Conservation (phyloP, 2,329 filamentous ascomycete species). For the Mycosphaerelloides madeirae region DNA sequence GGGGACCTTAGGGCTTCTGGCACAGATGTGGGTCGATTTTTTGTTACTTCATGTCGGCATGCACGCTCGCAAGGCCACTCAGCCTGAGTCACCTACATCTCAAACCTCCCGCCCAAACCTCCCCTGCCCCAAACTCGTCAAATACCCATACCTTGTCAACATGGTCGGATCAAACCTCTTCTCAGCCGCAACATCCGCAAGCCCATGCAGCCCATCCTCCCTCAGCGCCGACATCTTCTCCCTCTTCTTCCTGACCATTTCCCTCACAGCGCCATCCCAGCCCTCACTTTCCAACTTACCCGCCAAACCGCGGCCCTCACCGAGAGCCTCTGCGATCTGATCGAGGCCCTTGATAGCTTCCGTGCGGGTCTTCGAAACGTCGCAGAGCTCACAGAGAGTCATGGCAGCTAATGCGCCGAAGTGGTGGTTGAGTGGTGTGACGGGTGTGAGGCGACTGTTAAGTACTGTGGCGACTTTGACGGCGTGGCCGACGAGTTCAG, state of each 20-base stretch:
- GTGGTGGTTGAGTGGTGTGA: constrained; percentile 64
- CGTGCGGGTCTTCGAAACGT: constrained; percentile 52
- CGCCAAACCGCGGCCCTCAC: constrained; percentile 38
- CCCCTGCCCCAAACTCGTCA: constrained; percentile 35
- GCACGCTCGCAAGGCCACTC: too few relatives aligned
- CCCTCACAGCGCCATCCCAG: constrained; percentile 56
- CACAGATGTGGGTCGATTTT: too few relatives aligned
- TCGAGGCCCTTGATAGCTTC: constrained; percentile 55
- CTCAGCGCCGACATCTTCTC: constrained; percentile 37
- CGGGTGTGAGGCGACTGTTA: constrained; percentile 49
- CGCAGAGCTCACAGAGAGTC: constrained; percentile 57
- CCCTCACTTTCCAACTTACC: constrained; percentile 44
- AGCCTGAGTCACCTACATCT: too few relatives aligned
- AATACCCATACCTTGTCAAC: constrained; percentile 37
- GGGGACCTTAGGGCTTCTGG: too few relatives aligned
- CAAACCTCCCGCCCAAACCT: constrained; percentile 24
- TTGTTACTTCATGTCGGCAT: too few relatives aligned
- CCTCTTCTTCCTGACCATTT: constrained; percentile 43
- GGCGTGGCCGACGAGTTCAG: constrained; percentile 58
- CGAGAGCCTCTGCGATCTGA: constrained; percentile 52
- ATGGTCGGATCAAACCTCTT: constrained; percentile 34
- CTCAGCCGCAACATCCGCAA: constrained; percentile 49
- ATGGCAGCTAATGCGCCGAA: constrained; percentile 58
- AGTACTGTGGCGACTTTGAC: constrained; percentile 57
- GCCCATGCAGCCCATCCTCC: constrained; percentile 48